These are phyloP conservation scores for Mycosphaerella arachidis DNA, from an alignment of 2,329 filamentous ascomycete genomes.

Conservation along the genomic window DNA sequence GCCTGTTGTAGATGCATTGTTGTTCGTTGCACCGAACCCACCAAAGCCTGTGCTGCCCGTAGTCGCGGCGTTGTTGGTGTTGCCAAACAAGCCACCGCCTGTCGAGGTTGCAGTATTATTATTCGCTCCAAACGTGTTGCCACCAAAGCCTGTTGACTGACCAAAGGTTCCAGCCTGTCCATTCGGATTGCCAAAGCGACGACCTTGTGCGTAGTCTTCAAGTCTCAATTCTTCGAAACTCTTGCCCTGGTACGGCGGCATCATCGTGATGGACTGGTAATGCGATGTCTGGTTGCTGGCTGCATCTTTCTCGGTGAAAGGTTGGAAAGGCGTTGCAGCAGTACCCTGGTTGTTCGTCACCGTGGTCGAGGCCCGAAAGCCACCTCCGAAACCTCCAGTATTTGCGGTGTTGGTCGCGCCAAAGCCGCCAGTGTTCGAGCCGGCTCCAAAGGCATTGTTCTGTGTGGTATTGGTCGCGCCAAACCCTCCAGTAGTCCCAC, in stretches of 20 bases:
- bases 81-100: slow-evolving; percentile 38
- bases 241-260: slow-evolving; percentile 79
- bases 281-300: slow-evolving; percentile 57
- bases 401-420: slow-evolving; percentile 29
- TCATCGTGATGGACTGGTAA: slow-evolving; percentile 76
- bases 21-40: slow-evolving; percentile 39
- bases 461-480: slow-evolving; percentile 23
- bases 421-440: slow-evolving; percentile 32
- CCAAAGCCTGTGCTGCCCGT: slow-evolving; percentile 36
- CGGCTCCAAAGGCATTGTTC: slow-evolving; percentile 10
- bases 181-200: slow-evolving; percentile 75
- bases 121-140: slow-evolving; percentile 35
- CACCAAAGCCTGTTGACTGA: slow-evolving; percentile 51
- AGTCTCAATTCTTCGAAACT: slow-evolving; percentile 67
- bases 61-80: slow-evolving; percentile 23
- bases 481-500: slow-evolving; percentile 37
- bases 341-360: slow-evolving; percentile 59
- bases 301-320: slow-evolving; percentile 69
- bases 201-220: slow-evolving; percentile 83
- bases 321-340: slow-evolving; percentile 59
- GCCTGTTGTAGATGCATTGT: slow-evolving; percentile 25
- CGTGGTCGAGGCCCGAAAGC: slow-evolving; percentile 41
- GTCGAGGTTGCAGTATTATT: slow-evolving; percentile 28
- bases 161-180: slow-evolving; percentile 82
- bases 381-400: slow-evolving; percentile 19